Percentiles rank a stretch among this genome's conserved stretches.
Conservation (phyloP, 2,329 filamentous ascomycete species). For the Akanthomyces muscarius region DNA sequence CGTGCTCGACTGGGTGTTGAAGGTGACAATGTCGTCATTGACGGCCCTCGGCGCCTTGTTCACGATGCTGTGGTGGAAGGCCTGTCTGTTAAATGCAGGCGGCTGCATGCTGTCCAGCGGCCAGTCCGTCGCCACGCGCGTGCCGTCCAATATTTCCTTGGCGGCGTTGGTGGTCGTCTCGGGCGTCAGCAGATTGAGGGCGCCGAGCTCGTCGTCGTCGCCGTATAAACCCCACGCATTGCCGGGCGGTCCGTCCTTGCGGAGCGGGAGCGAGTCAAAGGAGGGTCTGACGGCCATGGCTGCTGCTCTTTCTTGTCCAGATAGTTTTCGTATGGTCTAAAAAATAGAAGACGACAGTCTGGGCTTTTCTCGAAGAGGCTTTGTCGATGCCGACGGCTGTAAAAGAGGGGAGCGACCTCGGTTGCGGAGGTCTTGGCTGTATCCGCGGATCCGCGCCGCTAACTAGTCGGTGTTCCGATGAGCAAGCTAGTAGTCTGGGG, state of each 20-base stretch:
- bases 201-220: slow-evolving; percentile 47
- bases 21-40: slow-evolving; percentile 31
- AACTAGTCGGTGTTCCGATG: not conserved
- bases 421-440: not conserved
- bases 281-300: slow-evolving; percentile 21
- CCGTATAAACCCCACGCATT: slow-evolving; percentile 57
- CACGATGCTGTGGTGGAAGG: slow-evolving; percentile 29
- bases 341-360: not conserved
- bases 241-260: slow-evolving; percentile 44
- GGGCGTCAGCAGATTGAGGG: slow-evolving; percentile 50
- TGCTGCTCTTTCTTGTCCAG: not conserved
- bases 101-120: slow-evolving; percentile 29
- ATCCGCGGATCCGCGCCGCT: not conserved
- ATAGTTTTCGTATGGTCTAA: not conserved
- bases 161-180: slow-evolving; percentile 25
- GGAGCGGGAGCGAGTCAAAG: slow-evolving; percentile 47
- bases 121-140: slow-evolving; percentile 33
- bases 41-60: slow-evolving; percentile 27
- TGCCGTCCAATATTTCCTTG: slow-evolving; percentile 28
- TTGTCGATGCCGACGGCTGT: not conserved
- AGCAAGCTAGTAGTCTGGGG: not conserved
- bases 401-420: not conserved
- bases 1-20: slow-evolving; percentile 37
- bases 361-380: not conserved
- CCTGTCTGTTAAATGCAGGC: slow-evolving; percentile 32